Evolutionary conservation across 345 rosid species (phyloP), one percentile per base, ranked within the genome.

Genomic region (Hypericum androsaemum): DNA sequence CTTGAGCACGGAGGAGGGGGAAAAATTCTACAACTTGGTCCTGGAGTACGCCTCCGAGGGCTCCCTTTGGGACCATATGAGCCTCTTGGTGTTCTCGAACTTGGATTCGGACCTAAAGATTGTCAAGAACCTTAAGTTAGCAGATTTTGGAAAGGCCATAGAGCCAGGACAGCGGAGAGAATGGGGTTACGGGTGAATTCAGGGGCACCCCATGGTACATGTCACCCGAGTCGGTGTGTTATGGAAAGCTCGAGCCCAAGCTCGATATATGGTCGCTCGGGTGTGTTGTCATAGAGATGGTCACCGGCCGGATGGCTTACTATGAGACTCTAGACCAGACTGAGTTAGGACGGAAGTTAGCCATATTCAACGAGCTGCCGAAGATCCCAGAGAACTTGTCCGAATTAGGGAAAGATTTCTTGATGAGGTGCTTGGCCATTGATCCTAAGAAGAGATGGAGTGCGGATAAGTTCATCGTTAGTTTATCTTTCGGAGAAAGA

Each of bases 1-100:
- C n/a, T 1, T 1, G 32, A 44, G 15, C n/a, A 44, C 14, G 0
- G 47, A 44, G 7, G 12, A 7, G 15, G 14, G 6, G 12, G 2
- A 44, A 6, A 2, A 6, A n/a, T 12, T 16, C 47, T 44, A 44
- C 47, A n/a, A 44, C 47, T 44, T 44, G 47, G 15, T 44, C 13
- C 47, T 44, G 3, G 47, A 44, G 13, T 44, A 44, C 47, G 47
- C 47, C 14, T 8, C 47, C 47, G 47, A 16, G 15, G 47, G 47
- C 12, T 44, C 47, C 7, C 47, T 44, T 16, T 9, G 15, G n/a
- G 6, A 44, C 12, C 7, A 5, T 6, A 44, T 44, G 15, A 12
- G 2, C 47, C 6, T 44, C 7, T 16, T 44, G 13, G 47, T 44
- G n/a, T 44, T 44, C n/a, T 6, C n/a, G 12, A 12, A 2, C 47